phyloP scores from a whole-genome alignment of 2,329 filamentous ascomycete species.

The Fusarium sp. region DNA sequence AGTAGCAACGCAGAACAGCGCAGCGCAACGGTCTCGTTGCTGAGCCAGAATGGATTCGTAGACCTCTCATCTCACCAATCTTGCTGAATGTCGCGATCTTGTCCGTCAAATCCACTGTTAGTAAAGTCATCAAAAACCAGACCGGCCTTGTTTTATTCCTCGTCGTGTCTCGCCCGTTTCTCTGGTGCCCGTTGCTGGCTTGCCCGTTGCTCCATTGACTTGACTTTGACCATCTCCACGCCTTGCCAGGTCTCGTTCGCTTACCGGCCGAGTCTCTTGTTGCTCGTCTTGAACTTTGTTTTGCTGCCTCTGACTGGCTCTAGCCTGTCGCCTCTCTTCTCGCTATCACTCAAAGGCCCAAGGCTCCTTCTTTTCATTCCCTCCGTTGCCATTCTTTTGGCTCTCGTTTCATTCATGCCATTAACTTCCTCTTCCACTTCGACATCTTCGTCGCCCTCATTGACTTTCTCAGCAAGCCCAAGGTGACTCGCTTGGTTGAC shows the following conservation, averaged over 20 bases:
- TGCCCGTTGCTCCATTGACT: constrained; percentile 39
- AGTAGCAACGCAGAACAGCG: constrained; percentile 14
- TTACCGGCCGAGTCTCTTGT: constrained; percentile 38
- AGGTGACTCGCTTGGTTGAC: constrained; percentile 40
- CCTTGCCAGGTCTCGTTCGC: constrained; percentile 39
- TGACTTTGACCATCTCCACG: constrained; percentile 42
- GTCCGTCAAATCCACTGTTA: constrained; percentile 4
- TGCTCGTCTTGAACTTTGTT: constrained; percentile 44
- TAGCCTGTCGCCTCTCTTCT: constrained; percentile 36
- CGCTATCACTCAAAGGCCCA: constrained; percentile 34
- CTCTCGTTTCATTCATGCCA: constrained; percentile 38
- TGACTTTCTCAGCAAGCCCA: constrained; percentile 33
- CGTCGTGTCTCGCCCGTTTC: constrained; percentile 43
- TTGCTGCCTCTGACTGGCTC: constrained; percentile 40
- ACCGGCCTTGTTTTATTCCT: constrained; percentile 19
- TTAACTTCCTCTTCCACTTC: constrained; percentile 32
- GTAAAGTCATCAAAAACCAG: constrained; percentile 16
- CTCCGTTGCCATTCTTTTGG: constrained; percentile 32
- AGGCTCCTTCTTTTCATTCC: constrained; percentile 36
- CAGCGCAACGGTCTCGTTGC: constrained; percentile 42
- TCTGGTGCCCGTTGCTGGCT: constrained; percentile 38
- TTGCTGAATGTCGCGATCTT: constrained; percentile 5
- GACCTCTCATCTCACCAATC: constrained; percentile 22
- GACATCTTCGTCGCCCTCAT: constrained; percentile 31
- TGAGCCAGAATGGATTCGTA: constrained; percentile 41